phyloP scores from a whole-genome alignment of 2,329 filamentous ascomycete genomes.

The Colletotrichum graminicola region DNA sequence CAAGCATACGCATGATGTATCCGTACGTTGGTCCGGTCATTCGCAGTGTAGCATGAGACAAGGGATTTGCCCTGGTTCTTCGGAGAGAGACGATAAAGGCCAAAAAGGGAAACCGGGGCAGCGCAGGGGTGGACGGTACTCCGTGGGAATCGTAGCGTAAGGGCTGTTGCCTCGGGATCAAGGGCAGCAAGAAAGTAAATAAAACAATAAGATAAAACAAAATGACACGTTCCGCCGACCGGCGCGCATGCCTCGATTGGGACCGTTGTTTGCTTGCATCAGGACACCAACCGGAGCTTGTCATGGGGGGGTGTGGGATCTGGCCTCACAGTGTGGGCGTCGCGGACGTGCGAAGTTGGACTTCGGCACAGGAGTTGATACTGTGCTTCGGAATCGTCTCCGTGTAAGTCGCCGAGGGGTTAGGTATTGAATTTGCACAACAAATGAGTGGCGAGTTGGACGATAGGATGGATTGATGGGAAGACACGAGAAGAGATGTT shows the following conservation, averaged over 20 bases:
- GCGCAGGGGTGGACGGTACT: background rate
- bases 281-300: slow-evolving; percentile 36
- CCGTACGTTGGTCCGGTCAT: background rate
- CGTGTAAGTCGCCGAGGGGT: slow-evolving; percentile 19
- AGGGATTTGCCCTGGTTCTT: background rate
- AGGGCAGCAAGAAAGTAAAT: slow-evolving; percentile 3
- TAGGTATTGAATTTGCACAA: background rate
- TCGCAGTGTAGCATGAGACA: background rate
- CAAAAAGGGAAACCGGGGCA: slow-evolving; percentile 6
- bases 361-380: slow-evolving; percentile 28
- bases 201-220: slow-evolving; percentile 6
- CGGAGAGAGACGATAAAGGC: background rate
- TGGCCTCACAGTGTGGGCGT: slow-evolving; percentile 38
- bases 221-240: slow-evolving; percentile 16
- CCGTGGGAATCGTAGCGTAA: background rate
- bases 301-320: slow-evolving; percentile 38
- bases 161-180: background rate
- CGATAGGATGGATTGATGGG: background rate
- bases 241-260: slow-evolving; percentile 32
- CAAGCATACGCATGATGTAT: background rate
- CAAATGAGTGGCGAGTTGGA: background rate
- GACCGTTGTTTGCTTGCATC: slow-evolving; percentile 36
- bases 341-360: slow-evolving; percentile 41
- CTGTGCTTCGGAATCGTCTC: slow-evolving; percentile 37
- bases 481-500: background rate